Evolutionary conservation across 306 rosid species (phyloP).

Genomic region (Gleditsia sinensis): DNA sequence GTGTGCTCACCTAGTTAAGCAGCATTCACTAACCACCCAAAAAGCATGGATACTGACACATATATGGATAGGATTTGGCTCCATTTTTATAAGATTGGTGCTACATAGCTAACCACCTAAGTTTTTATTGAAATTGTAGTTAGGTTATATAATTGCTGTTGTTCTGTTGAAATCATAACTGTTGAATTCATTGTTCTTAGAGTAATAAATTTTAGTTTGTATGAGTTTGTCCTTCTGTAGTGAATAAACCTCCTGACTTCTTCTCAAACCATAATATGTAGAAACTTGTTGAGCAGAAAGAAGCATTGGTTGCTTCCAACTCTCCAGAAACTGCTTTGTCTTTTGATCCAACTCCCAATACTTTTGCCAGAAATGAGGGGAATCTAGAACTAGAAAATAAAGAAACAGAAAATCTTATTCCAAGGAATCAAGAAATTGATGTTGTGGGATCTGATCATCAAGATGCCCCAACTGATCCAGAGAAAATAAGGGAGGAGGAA

Average conservation of each 20-base stretch:
- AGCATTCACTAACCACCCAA: neutral
- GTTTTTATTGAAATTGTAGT: neutral
- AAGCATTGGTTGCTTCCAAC: constrained; percentile 51
- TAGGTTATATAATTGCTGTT: constrained; percentile 7
- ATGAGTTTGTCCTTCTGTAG: neutral
- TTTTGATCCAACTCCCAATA: constrained; percentile 40
- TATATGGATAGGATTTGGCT: no score
- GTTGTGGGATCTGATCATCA: constrained; percentile 43
- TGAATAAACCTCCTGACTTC: constrained; percentile 27
- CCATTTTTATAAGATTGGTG: no score
- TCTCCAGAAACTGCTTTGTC: constrained; percentile 43
- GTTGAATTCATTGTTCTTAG: neutral
- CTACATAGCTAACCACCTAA: neutral
- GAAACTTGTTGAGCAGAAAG: constrained; percentile 57
- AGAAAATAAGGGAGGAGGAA: constrained; percentile 63
- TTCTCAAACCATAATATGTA: constrained; percentile 23
- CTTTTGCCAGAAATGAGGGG: constrained; percentile 41
- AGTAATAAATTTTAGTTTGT: neutral
- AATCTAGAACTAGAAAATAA: constrained; percentile 44
- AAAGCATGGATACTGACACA: no score
- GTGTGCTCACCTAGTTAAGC: constrained; percentile 4
- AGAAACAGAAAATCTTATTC: constrained; percentile 42
- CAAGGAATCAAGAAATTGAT: constrained; percentile 53
- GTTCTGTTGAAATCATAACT: neutral
- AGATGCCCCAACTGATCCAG: constrained; percentile 57